A percentile compares a stretch with the other conserved stretches of the same genome.
Evolutionary conservation across 2,329 filamentous ascomycete genomes (phyloP).

Genomic region (Coniochaeta ligniaria): DNA sequence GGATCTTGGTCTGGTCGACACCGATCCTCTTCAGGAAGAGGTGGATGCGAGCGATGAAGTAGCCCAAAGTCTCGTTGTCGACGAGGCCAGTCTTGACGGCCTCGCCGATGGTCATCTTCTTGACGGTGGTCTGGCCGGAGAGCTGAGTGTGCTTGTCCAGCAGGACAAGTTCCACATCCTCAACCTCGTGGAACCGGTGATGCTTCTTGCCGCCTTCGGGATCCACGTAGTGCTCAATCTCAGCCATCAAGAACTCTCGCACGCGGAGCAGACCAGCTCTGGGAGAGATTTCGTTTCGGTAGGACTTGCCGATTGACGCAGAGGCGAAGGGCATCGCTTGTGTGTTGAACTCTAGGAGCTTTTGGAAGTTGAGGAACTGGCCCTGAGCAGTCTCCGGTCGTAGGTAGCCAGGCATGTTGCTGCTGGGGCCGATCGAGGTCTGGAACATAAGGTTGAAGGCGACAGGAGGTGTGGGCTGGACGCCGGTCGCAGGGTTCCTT

Average conservation of each 20-base stretch:
- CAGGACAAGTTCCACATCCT: constrained; percentile 74
- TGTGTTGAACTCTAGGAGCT: constrained; percentile 94
- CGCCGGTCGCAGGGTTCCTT: constrained; percentile 75
- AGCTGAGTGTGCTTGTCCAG: constrained; percentile 82
- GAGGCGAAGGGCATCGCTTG: constrained; percentile 94
- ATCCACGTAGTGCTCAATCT: constrained; percentile 98
- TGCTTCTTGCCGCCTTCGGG: constrained; percentile 94
- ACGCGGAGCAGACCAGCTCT: constrained; percentile 86
- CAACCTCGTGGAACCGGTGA: constrained; percentile 75
- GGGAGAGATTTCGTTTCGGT: constrained; percentile 96
- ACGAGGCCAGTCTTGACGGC: constrained; percentile 78
- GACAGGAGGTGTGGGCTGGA: constrained; percentile 71
- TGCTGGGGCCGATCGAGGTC: constrained; percentile 87
- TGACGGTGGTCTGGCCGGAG: constrained; percentile 70
- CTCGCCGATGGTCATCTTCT: constrained; percentile 71
- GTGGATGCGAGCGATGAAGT: constrained; percentile 92
- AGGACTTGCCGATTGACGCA: constrained; percentile 94
- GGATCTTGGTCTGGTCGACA: constrained; percentile 78
- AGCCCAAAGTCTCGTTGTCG: constrained; percentile 96
- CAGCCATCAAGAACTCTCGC: constrained; percentile 96
- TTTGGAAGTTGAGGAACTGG: constrained; percentile 95
- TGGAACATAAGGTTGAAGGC: constrained; percentile 99
- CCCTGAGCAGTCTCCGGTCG: constrained; percentile 95
- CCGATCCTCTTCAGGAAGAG: constrained; percentile 86
- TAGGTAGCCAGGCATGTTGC: constrained; percentile 77